Evolutionary conservation across 495 filamentous ascomycete genomes (phyloP).

Genomic region (Tuber borchii): DNA sequence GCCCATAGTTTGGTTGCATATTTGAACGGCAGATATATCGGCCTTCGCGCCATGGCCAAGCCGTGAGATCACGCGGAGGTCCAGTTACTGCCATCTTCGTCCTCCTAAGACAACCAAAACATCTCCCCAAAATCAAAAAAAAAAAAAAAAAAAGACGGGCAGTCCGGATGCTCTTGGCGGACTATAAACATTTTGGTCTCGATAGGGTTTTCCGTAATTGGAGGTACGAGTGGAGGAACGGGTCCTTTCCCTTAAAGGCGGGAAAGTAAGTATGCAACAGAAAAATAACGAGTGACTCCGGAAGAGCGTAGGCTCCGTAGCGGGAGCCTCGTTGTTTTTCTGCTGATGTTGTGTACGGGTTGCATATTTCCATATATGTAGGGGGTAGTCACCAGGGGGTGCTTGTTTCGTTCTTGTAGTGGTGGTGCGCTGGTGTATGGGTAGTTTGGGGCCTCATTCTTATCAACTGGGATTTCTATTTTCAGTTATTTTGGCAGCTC

Average conservation of each 20-base stretch:
- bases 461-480: background rate
- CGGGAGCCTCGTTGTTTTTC: conserved; percentile 38
- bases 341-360: conserved; percentile 12
- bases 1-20: background rate
- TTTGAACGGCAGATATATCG: conserved; percentile 21
- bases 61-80: background rate
- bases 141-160: conserved; percentile 25
- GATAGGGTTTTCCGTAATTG: conserved; percentile 20
- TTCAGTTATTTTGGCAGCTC: background rate
- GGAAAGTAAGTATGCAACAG: conserved; percentile 33
- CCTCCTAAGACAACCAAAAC: conserved; percentile 12
- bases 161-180: conserved; percentile 21
- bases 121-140: conserved; percentile 16
- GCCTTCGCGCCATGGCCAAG: background rate
- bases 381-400: background rate
- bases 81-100: conserved; percentile 10
- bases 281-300: conserved; percentile 34
- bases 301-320: conserved; percentile 35
- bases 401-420: background rate
- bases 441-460: background rate
- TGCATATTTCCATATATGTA: conserved; percentile 1
- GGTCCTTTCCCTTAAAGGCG: conserved; percentile 18
- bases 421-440: background rate
- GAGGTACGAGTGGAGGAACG: conserved; percentile 19
- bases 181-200: conserved; percentile 18